These are phyloP conservation scores for Beauveria pseudobassiana DNA, from an alignment of 2,329 filamentous ascomycete genomes.

Conservation along the genomic window DNA sequence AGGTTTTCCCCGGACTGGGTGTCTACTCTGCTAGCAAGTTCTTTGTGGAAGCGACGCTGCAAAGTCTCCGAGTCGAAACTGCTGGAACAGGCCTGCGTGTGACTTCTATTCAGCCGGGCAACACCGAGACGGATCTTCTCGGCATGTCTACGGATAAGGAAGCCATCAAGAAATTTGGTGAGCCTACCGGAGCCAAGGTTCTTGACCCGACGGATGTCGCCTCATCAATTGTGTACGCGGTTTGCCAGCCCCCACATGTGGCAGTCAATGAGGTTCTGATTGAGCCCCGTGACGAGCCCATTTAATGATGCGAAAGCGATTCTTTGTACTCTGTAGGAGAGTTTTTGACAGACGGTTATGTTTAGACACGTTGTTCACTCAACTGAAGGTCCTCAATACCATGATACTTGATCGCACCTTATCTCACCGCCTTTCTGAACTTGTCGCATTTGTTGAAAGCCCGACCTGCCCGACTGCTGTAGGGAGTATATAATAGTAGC, in stretches of 20 bases:
- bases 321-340: neutral
- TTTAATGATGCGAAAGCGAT: constrained; percentile 30
- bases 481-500: neutral
- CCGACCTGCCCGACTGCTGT: too few relatives aligned
- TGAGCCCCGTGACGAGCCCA: constrained; percentile 69
- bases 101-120: constrained; percentile 69
- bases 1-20: constrained; percentile 73
- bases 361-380: neutral
- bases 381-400: neutral
- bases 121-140: constrained; percentile 65
- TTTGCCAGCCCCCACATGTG: constrained; percentile 67
- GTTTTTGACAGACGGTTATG: neutral
- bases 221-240: constrained; percentile 62
- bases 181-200: constrained; percentile 67
- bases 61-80: constrained; percentile 66
- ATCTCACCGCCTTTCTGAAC: neutral
- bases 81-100: constrained; percentile 66
- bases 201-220: constrained; percentile 69
- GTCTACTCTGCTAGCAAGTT: constrained; percentile 81
- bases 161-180: constrained; percentile 71
- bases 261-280: constrained; percentile 75
- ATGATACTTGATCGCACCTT: too few relatives aligned
- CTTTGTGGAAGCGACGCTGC: constrained; percentile 78
- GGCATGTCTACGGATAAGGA: constrained; percentile 69
- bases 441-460: neutral